Evolutionary conservation across 2,329 filamentous ascomycete species (phyloP), one percentile per base, ranked within the genome.

Genomic region (Alternaria triticimaculans): DNA sequence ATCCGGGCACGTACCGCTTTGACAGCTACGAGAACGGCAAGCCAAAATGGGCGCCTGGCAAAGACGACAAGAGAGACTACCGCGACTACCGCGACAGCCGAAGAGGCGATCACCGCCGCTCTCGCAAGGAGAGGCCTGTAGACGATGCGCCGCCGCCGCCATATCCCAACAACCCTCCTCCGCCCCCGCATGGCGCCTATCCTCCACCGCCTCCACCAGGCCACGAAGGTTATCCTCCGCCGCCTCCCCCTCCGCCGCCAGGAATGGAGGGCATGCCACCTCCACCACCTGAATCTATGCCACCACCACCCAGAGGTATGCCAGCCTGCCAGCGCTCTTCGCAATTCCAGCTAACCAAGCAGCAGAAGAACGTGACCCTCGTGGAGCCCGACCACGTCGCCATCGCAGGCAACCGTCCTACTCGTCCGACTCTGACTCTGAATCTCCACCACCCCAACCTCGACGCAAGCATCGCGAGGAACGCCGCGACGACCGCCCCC

Each of bases 1-100:
- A 71, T 23, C 66, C 70, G n/a, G 37, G 37, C 51, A 71, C 69
- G 20, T 74, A 74, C 60, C 69, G 65, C 65, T 74, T 74, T 55
- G 70, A 74, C 28, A 71, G 68, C 60, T 74, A 74, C 66, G 72
- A 74, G 59, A 71, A 73, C 65, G 72, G 72, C 53, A 74, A 73
- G 57, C 68, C 72, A 6, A 70, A 67, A 64, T 74, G 72, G 72
- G 65, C 70, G 20, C 72, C 72, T 9, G 66, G 60, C 3, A 65
- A 62, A 58, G 71, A 74, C 60, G 64, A 73, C 33, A 64, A 71
- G 46, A 62, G 65, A 41, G 70, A 69, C 41, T 67, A 73, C 55
- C 66, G 63, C 44, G 72, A 73, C 18, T 69, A 72, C 25, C 66
- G 67, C 37, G 66, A 73, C 41, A 67, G 67, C 30, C 72, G 67